Base-by-base conservation (phyloP, 2,329 filamentous ascomycete genomes). In the Aureobasidium subglaciale region DNA sequence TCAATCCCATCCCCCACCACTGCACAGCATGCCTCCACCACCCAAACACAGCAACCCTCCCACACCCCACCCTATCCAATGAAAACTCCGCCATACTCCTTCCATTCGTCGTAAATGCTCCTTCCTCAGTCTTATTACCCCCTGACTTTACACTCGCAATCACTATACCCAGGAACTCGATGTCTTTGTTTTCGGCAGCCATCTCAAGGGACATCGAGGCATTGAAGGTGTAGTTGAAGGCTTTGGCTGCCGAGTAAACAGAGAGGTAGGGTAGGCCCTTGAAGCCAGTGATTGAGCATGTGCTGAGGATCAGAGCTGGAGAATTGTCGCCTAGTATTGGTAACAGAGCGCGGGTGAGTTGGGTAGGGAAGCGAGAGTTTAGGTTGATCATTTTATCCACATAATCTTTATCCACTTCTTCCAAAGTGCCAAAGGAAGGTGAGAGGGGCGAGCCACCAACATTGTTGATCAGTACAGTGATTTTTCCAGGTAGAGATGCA, bases 391-490 rank as follows among this genome's bases (percentile, higher is more conserved):
- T 70, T n/a, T 59, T 59, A 56, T 74, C 67, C 56, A 78, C 65
- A 29, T 75, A 67, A 0, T 67, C 61, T 15, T 66, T 62, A 0
- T 68, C 64, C 10, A 67, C 67, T 2, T 71, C 63, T 11, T 70
- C 64, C 4, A 80, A 63, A 2, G 68, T 60, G 4, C 63, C 64
- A 56, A 70, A 77, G 1, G 63, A 58, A 4, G 67, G 64, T 55
- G 67, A 50, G 11, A 59, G 54, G 10, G 61, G 61, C 11, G 62
- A 65, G 10, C 76, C 76, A 18, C 80, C 80, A 0, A 79, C 75
- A 63, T 83, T 83, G 67, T 83, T 83, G 61, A 84, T 65, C 22
- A 84, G 67, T 2, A 83, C 67, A 1, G 75, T 80, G 29, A 84
- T 66, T 58, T 75, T 65, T 32, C 77, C 63, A 48, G 56, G 49